Evolutionary conservation across 1,139 yeast species (phyloP), one percentile per base, ranked within the genome.

Genomic region (Zhuliangozyma parablackwelliae): DNA sequence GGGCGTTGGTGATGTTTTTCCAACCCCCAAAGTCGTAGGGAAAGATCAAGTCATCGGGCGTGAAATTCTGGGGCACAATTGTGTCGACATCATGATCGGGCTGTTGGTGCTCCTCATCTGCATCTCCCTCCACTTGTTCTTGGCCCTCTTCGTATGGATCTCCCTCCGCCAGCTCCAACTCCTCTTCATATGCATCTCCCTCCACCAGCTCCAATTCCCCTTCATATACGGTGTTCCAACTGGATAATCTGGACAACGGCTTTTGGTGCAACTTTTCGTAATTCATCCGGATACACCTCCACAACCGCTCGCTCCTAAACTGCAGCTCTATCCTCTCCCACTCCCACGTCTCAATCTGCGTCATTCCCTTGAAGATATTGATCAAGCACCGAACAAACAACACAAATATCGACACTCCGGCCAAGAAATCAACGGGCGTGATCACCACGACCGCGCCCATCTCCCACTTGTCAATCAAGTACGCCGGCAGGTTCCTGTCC

Each of bases 291-390:
- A 80, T 66, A 38, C 64, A 72, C 7, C 51, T 44, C 81, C 85
- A 78, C 40, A 80, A 61, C 30, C 75, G 53, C 31, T 72, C 78
- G 1, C 73, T 69, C 35, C 62, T 69, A 41, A 82, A 72, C 47
- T 82, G 86, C 7, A 80, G 69, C 39, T 80, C 88, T 2, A 88
- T 65, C 43, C 97, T 71, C 47, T 92, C 97, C 62, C 72, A 63
- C 51, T 92, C 97, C 98, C 98, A 92, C 3, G 75, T 68, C 58
- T 92, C 98, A 40, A 92, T 90, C 56, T 88, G 95, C 2, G 97
- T 81, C 74, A 78, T 82, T n/a, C 97, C 96, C 29, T 68, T 65
- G 36, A 77, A 54, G 3, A 75, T 49, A 50, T 82, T 79, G 36
- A 68, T 57, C 3, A 82, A 27, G 41, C 90, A 82, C 43, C 96